These are phyloP conservation scores for Scleroderma bovista DNA, from an alignment of 768 basidiomycete genomes.

Conservation along the genomic window DNA sequence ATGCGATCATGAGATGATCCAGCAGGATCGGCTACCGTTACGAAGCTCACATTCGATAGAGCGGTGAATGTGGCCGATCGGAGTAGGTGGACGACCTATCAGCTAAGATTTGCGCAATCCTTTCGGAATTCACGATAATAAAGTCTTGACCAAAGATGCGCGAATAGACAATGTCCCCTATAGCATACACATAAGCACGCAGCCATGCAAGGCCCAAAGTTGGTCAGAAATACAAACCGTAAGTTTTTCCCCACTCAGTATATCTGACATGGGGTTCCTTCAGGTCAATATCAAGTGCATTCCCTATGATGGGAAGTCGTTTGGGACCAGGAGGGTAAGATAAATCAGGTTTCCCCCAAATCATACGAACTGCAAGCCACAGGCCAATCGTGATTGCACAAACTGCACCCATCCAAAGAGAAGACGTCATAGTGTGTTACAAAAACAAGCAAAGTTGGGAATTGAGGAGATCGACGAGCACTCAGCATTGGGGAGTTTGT, in stretches of 20 bases:
- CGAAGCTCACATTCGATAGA: neutral
- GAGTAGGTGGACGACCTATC: constrained; percentile 2
- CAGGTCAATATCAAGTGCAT: constrained; percentile 7
- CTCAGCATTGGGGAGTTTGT: too few species aligned
- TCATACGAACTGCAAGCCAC: neutral
- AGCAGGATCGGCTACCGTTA: neutral
- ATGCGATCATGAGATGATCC: neutral
- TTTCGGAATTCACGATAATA: constrained; percentile 7
- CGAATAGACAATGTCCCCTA: constrained; percentile 5
- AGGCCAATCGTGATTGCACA: neutral
- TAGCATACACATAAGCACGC: neutral
- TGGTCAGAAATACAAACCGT: constrained; percentile 8
- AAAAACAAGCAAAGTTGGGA: too few species aligned
- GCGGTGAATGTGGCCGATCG: neutral
- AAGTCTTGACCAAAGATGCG: neutral
- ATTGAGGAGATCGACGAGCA: too few species aligned
- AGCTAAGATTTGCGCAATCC: constrained; percentile 1
- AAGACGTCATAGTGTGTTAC: neutral
- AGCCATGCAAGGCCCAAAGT: neutral
- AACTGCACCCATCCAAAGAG: neutral
- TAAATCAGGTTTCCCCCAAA: neutral
- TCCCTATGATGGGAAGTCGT: constrained; percentile 12
- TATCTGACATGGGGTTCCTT: constrained; percentile 10
- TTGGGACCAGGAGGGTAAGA: constrained; percentile 15
- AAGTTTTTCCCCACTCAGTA: constrained; percentile 14